Base-by-base conservation (phyloP, 352 stramenopile genomes). In the Phytophthora aleatoria region DNA sequence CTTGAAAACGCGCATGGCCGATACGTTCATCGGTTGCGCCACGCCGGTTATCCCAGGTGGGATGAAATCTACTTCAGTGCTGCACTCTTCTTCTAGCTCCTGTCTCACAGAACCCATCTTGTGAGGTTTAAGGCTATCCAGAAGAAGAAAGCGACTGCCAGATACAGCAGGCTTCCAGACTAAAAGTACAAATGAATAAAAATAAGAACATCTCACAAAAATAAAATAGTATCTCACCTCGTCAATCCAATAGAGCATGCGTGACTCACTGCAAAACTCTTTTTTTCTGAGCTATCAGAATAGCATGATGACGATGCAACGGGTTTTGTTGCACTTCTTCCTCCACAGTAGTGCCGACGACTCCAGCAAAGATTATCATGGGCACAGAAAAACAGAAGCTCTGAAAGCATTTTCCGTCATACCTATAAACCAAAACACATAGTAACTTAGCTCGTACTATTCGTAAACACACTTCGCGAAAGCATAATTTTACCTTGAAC, bases 351-450 rank as follows among this genome's bases (percentile, higher is more conserved):
- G 33, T 8, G 2, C 4, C 2, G 33, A 38, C 33, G 9, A 38
- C 33, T 38, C 33, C 33, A 38, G 33, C 9, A 12, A 38, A 38
- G 8, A 38, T 38, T 3, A 38, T 38, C 33, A 38, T 38, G 3
- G 28, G 28, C 15, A 45, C 1, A 45, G n/a, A 26, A 45, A 45
- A 45, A 45, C n/a, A 20, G 5, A 27, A 11, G 1, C 39, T 12
- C 39, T n/a, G n/a, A n/a, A n/a, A n/a, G n/a, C n/a, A n/a, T n/a
- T 45, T 26, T 45, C 15, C 39, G n/a, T 26, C 39, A 45, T 45
- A 2, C 39, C 39, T 45, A n/a, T n/a, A n/a, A n/a, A n/a, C n/a
- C n/a, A n/a, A n/a, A n/a, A n/a, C n/a, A n/a, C n/a, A n/a, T n/a
- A n/a, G n/a, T n/a, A n/a, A n/a, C n/a, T n/a, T n/a, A n/a, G n/a